Conservation (phyloP, 2,329 filamentous ascomycete species). For the Ophiostoma triangulosporum region DNA sequence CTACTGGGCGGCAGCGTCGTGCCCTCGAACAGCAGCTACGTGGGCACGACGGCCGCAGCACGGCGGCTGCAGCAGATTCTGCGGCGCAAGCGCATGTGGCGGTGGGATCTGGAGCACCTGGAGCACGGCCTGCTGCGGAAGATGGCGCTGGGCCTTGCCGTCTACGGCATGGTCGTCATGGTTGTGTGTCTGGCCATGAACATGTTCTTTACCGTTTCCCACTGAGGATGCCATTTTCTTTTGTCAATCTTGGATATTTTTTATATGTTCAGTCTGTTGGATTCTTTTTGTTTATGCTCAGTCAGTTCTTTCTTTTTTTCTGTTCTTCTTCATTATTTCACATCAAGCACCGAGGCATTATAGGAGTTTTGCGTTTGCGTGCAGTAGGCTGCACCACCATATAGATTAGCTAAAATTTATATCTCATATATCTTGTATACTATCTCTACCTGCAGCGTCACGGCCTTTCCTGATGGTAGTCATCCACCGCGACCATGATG, state of each 20-base stretch:
- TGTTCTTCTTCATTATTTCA: neutral
- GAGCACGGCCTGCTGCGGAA: constrained; percentile 54
- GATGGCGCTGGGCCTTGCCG: constrained; percentile 58
- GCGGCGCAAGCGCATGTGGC: constrained; percentile 33
- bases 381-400: neutral
- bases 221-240: constrained; percentile 29
- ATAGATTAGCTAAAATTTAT: neutral
- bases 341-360: neutral
- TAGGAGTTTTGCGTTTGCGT: neutral
- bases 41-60: neutral
- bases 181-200: constrained; percentile 75
- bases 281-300: neutral
- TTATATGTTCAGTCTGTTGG: neutral
- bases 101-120: constrained; percentile 49
- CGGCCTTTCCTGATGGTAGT: too few relatives aligned
- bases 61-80: constrained; percentile 20
- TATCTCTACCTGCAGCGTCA: too few relatives aligned
- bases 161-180: constrained; percentile 86
- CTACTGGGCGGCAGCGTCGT: constrained; percentile 24
- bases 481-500: too few relatives aligned
- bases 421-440: neutral
- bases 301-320: neutral
- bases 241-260: neutral
- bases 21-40: constrained; percentile 27
- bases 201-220: constrained; percentile 57